phyloP scores from a whole-genome alignment of 331 rosid species.

The Cydonia oblonga region DNA sequence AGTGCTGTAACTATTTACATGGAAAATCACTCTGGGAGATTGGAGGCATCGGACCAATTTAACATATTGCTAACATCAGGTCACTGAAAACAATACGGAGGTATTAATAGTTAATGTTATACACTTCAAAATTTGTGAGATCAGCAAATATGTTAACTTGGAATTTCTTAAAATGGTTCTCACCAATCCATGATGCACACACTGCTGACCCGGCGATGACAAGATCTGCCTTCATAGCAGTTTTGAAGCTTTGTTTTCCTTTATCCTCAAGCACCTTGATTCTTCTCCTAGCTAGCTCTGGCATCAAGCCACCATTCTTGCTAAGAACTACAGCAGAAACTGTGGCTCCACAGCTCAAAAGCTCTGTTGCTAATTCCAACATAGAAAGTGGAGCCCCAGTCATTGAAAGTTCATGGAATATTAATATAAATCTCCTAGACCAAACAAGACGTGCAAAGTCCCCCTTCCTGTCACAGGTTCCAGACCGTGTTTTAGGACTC shows the following conservation, averaged over 20 bases:
- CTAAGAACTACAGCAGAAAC: constrained; percentile 79
- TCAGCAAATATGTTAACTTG: not conserved
- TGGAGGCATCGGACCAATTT: not conserved
- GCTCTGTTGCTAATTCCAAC: constrained; percentile 82
- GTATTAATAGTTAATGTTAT: not conserved
- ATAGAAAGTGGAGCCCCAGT: constrained; percentile 85
- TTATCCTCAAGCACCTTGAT: constrained; percentile 78
- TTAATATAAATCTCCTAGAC: constrained; percentile 63
- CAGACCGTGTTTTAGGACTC: constrained; percentile 59
- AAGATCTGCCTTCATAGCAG: constrained; percentile 69
- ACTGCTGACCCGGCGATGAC: constrained; percentile 87
- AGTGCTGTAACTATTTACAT: not conserved
- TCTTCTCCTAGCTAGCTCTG: constrained; percentile 62
- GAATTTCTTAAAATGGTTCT: constrained; percentile 18
- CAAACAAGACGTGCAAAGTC: constrained; percentile 60
- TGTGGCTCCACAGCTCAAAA: constrained; percentile 73
- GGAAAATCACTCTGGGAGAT: not conserved
- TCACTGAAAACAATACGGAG: not conserved
- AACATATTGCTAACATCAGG: not conserved
- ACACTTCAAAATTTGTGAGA: not conserved
- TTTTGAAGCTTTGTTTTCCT: constrained; percentile 56
- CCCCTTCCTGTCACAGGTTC: constrained; percentile 54
- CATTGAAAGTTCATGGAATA: constrained; percentile 83
- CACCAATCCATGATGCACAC: constrained; percentile 90
- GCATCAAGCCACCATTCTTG: constrained; percentile 78